Conservation (phyloP, 805 yeast genomes). For the Candida broadrunensis region DNA sequence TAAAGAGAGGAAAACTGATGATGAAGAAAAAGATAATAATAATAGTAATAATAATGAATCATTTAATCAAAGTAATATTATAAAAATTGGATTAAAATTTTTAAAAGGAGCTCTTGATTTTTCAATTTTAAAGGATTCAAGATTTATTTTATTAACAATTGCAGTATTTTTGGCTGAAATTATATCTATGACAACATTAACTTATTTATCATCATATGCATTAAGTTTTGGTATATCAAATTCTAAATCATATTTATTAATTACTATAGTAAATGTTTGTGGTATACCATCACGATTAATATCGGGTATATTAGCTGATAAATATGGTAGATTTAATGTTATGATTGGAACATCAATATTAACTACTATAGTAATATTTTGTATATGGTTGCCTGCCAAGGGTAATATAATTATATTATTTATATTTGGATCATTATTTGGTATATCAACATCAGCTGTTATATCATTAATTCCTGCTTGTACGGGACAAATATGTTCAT, state of each 20-base stretch:
- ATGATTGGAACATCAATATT: conserved; percentile 19
- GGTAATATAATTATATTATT: conserved; percentile 30
- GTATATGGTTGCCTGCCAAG: conserved; percentile 32
- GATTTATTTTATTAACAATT: conserved; percentile 20
- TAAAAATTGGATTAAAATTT: conserved; percentile 15
- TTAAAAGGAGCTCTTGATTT: conserved; percentile 25
- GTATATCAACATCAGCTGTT: conserved; percentile 55
- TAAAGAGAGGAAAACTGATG: conserved; percentile 12
- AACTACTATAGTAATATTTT: conserved; percentile 19
- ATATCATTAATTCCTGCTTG: conserved; percentile 59
- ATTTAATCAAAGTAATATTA: background rate
- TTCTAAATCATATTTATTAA: conserved; percentile 18
- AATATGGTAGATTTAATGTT: conserved; percentile 24
- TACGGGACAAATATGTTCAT: conserved; percentile 55
- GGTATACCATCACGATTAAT: conserved; percentile 26
- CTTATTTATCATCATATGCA: conserved; percentile 26
- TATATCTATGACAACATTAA: conserved; percentile 42
- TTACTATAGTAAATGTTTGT: conserved; percentile 24
- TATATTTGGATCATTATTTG: conserved; percentile 50
- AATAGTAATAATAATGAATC: background rate
- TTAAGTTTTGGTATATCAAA: conserved; percentile 18
- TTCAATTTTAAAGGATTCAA: conserved; percentile 16
- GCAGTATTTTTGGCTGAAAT: conserved; percentile 40
- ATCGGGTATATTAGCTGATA: conserved; percentile 25
- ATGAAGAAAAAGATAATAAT: background rate